These are phyloP conservation scores for Rhodotorula toruloides DNA, from an alignment of 768 basidiomycete genomes.

Conservation along the genomic window DNA sequence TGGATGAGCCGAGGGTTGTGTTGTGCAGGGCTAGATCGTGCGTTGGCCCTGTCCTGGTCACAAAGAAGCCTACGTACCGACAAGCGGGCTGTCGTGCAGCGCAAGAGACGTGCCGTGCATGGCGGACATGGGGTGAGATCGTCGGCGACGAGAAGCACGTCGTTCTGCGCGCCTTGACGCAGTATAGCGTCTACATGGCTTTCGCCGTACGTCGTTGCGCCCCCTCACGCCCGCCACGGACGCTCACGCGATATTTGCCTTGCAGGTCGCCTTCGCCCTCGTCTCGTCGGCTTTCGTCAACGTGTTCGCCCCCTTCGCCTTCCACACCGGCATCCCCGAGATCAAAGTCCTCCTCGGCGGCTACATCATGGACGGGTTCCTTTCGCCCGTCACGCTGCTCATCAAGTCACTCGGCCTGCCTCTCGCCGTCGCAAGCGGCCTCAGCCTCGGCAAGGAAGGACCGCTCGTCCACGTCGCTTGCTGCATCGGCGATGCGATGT, in stretches of 20 bases:
- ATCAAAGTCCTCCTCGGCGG: constrained; percentile 91
- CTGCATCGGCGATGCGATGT: constrained; percentile 86
- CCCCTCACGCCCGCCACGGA: too few relatives aligned
- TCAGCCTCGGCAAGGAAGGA: constrained; percentile 47
- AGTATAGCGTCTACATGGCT: constrained; percentile 38
- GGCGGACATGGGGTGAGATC: constrained; percentile 36
- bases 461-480: constrained; percentile 91
- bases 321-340: constrained; percentile 62
- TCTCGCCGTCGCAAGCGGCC: constrained; percentile 81
- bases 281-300: constrained; percentile 39
- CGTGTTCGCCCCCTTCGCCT: constrained; percentile 38
- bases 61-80: background rate
- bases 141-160: constrained; percentile 8
- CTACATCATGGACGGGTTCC: constrained; percentile 31
- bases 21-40: constrained; percentile 40
- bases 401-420: constrained; percentile 85
- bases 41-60: constrained; percentile 1
- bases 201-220: constrained; percentile 23
- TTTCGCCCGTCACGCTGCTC: constrained; percentile 64
- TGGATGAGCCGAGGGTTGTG: constrained; percentile 39
- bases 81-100: background rate
- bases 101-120: constrained; percentile 36
- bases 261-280: constrained; percentile 37
- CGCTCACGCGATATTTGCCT: too few relatives aligned
- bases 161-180: constrained; percentile 20